phyloP scores from a whole-genome alignment of 2,329 filamentous ascomycete genomes.

The Stagonosporopsis rhizophila region DNA sequence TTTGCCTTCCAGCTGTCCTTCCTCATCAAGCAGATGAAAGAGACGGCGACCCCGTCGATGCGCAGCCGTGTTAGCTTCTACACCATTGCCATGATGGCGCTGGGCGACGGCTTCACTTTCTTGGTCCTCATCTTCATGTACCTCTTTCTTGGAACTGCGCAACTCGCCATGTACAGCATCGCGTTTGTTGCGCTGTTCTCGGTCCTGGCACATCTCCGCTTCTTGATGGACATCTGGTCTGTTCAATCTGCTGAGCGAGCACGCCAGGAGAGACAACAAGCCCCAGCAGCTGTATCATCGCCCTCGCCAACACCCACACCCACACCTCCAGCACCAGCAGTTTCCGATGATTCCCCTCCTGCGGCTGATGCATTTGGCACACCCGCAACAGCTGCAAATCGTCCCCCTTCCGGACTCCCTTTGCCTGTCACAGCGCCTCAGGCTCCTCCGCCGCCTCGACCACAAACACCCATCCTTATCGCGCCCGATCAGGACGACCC shows the following conservation, averaged over 20 bases:
- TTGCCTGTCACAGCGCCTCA: conserved; percentile 59
- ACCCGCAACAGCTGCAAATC: conserved; percentile 13
- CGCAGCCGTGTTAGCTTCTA: conserved; percentile 70
- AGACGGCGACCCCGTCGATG: conserved; percentile 69
- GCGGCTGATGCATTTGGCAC: conserved; percentile 13
- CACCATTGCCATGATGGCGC: conserved; percentile 66
- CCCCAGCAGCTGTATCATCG: conserved; percentile 33
- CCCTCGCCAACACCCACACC: conserved; percentile 26
- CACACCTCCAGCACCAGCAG: conserved; percentile 6
- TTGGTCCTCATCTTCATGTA: conserved; percentile 62
- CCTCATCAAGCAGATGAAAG: conserved; percentile 68
- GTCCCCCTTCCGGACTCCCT: conserved; percentile 48
- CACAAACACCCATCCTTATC: conserved; percentile 64
- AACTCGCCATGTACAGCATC: conserved; percentile 62
- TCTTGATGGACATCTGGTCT: conserved; percentile 72
- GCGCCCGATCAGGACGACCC: conserved; percentile 65
- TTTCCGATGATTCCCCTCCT: conserved; percentile 18
- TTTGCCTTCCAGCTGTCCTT: conserved; percentile 63
- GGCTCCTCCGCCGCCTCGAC: conserved; percentile 34
- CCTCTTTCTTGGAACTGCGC: conserved; percentile 60
- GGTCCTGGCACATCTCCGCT: conserved; percentile 68
- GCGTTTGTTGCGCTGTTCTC: conserved; percentile 67
- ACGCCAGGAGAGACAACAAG: conserved; percentile 54
- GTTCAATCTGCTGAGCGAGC: conserved; percentile 63
- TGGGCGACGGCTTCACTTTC: conserved; percentile 67